Base-by-base conservation (phyloP, 225 moss, liverwort and hornwort genomes). In the Sphagnum contortum region DNA sequence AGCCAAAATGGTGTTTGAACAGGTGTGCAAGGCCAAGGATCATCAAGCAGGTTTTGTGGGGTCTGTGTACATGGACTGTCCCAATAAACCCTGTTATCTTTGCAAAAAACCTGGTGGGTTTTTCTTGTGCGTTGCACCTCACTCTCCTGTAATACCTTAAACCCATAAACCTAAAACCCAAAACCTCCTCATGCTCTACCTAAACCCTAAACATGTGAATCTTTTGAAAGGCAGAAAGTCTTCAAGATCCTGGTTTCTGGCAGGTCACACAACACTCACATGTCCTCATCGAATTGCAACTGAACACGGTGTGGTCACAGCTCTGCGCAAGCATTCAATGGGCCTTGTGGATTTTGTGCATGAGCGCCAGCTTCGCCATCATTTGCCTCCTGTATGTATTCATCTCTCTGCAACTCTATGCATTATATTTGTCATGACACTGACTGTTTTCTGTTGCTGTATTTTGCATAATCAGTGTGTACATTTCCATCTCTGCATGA, bases 11-110 rank as follows among this genome's bases (percentile, higher is more conserved):
- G 29, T 63, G 11, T 3, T 11, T 67, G 57, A 61, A 75, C 81
- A 92, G 92, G 92, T 92, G 44, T 92, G 92, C 68, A 89, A 89
- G 73, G 77, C 67, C 57, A 73, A 54, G 64, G 92, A 83, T 46
- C 92, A 92, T 78, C 89, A 81, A 83, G 92, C 92, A 70, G 92
- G 92, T 53, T 92, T 92, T 75, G 70, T 83, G 70, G 92, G 92
- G 4, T 83, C 87, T 50, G 65, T 89, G 44, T 92, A 92, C 74
- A 4, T 81, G 56, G 92, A 92, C 72, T 92, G 92, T 77, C 92
- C 92, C 5, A 92, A 92, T 70, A 92, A 87, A 71, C 92, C 92
- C 65, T 92, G 89, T 55, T 92, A 78, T 50, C 82, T 92, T 14
- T 92, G 92, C 77, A 92, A 89, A 64, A 73, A 81, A 61, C 89